Evolutionary conservation across 345 rosid genomes (phyloP), one percentile per base, ranked within the genome.

Genomic region (Cardamine resedifolia): DNA sequence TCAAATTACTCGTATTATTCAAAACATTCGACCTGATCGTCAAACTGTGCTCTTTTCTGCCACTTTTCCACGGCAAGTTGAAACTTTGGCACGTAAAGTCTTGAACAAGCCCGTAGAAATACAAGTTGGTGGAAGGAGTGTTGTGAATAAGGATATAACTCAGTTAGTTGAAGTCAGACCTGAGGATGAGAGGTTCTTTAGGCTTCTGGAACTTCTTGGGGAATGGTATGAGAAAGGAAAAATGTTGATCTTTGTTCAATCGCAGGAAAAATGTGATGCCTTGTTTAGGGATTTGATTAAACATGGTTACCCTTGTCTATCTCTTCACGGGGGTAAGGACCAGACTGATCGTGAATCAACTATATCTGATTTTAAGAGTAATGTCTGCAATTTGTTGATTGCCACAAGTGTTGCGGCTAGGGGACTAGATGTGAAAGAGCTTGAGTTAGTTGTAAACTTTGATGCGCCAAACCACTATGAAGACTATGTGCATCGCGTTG

Each of bases 161-260:
- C 99, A 90, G 78, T 76, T 90, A 79, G 93, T 95, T 18, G 99
- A 95, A 87, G 86, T 91, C 68, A 85, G 97, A 75, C 96, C 92
- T 16, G 99, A 95, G 81, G 81, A 82, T 79, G 91, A 95, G 9
- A 88, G 97, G 79, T 89, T 88, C 77, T 80, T 85, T 28, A 84
- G 99, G 77, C 78, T 95, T 74, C 81, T 95, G 72, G 97, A 95
- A 72, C 84, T 91, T 64, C 88, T 95, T 56, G 97, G 97, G 34
- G 99, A 91, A 79, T 91, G 99, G 99, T 89, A 83, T 77, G 93
- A 90, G 83, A 95, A 90, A 81, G 99, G 97, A 7, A 95, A 95
- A 79, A 84, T 87, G 61, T 79, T 95, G 70, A 80, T 91, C 36
- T 95, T 91, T 77, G 99, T 90, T 44, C 97, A 90, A 26, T 68